Evolutionary conservation across 148 eudicot species (phyloP), one percentile per base, ranked within the genome.

Genomic region (Nepenthes mirabilis): DNA sequence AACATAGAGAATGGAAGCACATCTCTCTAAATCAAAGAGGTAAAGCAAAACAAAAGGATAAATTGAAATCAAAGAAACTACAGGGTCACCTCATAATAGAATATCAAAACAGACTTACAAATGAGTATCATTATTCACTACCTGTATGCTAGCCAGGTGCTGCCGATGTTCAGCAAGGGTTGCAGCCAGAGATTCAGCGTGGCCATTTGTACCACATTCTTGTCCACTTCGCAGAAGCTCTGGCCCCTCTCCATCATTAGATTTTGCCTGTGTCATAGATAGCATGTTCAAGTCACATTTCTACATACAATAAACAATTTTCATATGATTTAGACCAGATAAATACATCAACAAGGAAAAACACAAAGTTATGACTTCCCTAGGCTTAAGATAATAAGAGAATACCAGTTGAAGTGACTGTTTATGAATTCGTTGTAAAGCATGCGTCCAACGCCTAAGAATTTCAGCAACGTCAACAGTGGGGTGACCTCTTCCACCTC

Each of bases 361-460:
- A 6, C 6, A 49, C 10, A 49, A 45, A 32, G 58, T 5, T 2
- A 32, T 55, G 35, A 55, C 32, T 33, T 11, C 6, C 11, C 35
- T 6, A 55, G 36, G 61, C 61, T 37, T 14, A 57, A 49, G 62
- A 52, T 2, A 11, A 1, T 10, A 32, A 52, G 66, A 37, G 36
- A 32, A 47, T 83, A 93, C 98, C 87, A 93, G 68, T 60, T 83
- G 95, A 62, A 93, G 80, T n/a, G 98, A 89, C 70, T 93, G 96
- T 62, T 88, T 93, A 76, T 93, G 96, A 66, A 93, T 88, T 64
- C 98, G 79, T 62, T 93, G 98, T 52, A 93, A 74, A 54, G 96
- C 95, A 88, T 93, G 98, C 2, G 98, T 93, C 98, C 98, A 93
- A 53, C 98, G 91, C 68, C 98, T 73, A 67, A 93, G 82, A 48